phyloP scores from a whole-genome alignment of 1,284 basidiomycete species.

The Puccinia sorghi region DNA sequence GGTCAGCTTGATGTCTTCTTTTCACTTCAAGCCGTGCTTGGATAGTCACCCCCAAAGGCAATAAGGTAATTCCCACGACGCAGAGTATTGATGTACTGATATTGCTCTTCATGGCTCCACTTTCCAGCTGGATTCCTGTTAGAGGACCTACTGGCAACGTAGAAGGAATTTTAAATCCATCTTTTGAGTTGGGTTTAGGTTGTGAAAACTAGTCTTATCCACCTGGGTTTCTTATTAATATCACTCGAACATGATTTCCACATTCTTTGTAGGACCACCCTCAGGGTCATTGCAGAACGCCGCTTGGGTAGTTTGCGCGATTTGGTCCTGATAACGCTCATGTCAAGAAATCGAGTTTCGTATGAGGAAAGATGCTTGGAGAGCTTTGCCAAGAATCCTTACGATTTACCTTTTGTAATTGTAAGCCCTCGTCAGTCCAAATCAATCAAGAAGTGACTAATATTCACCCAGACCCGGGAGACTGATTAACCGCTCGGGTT shows the following conservation, averaged over 20 bases:
- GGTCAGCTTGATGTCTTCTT: constrained; percentile 12
- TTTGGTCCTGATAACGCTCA: constrained; percentile 40
- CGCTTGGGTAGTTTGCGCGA: constrained; percentile 39
- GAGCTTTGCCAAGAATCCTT: constrained; percentile 43
- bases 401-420: constrained; percentile 46
- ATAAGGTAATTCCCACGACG: not conserved
- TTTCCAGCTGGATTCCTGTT: constrained; percentile 45
- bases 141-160: constrained; percentile 44
- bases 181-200: constrained; percentile 41
- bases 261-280: constrained; percentile 34
- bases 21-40: not conserved
- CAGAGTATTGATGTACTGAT: not conserved
- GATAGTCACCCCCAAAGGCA: not conserved
- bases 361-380: constrained; percentile 47
- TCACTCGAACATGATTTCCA: not conserved
- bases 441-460: not conserved
- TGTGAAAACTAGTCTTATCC: not conserved
- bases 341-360: constrained; percentile 32
- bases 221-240: constrained; percentile 1
- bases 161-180: constrained; percentile 49
- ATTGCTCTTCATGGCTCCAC: not conserved
- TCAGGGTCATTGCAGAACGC: constrained; percentile 42
- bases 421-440: constrained; percentile 13
- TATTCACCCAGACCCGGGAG: not conserved
- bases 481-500: not conserved